phyloP scores from a whole-genome alignment of 208 protist species.

The Balamuthia mandrillaris region DNA sequence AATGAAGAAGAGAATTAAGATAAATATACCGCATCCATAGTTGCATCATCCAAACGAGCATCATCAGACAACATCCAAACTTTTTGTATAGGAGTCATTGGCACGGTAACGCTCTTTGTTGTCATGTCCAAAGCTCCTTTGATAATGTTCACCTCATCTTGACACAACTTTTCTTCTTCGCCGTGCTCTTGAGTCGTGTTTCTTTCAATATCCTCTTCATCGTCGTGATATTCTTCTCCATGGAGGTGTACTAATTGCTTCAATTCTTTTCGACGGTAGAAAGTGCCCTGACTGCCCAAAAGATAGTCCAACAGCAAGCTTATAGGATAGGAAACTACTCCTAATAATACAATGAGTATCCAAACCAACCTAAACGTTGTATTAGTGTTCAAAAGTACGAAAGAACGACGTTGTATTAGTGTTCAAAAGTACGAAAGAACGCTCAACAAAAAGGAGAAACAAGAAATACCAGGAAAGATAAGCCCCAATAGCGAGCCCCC shows the following conservation, averaged over 20 bases:
- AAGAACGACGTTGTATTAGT: neutral
- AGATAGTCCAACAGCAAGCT: constrained; percentile 56
- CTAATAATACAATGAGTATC: constrained; percentile 59
- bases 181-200: neutral
- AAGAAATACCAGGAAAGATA: constrained; percentile 38
- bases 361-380: constrained; percentile 55
- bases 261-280: constrained; percentile 48
- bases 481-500: constrained; percentile 67
- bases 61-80: constrained; percentile 59
- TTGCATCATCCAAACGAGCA: neutral
- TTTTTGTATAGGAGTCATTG: constrained; percentile 53
- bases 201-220: neutral
- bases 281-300: constrained; percentile 49
- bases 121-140: constrained; percentile 51
- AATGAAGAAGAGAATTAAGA: neutral
- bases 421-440: neutral
- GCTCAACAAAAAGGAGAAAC: neutral
- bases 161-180: constrained; percentile 16
- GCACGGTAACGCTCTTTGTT: constrained; percentile 53
- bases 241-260: constrained; percentile 52
- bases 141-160: constrained; percentile 65
- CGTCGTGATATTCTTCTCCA: neutral
- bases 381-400: neutral
- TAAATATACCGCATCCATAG: constrained; percentile 49
- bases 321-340: constrained; percentile 57